Evolutionary conservation across 305 asterid species (phyloP).

Genomic region (Solanum hybrid): DNA sequence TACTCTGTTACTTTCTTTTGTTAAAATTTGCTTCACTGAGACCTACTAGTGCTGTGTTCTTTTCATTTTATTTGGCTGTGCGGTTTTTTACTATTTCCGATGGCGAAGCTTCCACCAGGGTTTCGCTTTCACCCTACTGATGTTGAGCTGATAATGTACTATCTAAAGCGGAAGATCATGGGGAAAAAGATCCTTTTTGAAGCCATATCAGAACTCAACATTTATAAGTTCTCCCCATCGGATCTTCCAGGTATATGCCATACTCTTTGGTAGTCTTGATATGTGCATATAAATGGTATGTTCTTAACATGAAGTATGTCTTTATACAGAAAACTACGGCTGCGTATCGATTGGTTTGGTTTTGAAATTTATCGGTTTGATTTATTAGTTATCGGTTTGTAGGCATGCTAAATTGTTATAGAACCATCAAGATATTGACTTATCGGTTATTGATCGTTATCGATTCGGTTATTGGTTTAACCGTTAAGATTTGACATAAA

Average conservation of each 20-base stretch:
- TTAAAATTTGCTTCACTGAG: background rate
- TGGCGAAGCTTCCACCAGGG: constrained; percentile 73
- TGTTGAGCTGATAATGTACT: constrained; percentile 65
- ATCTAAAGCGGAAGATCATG: constrained; percentile 64
- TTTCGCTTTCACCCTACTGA: constrained; percentile 91
- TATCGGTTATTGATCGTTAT: no score
- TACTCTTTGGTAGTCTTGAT: background rate
- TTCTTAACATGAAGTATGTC: background rate
- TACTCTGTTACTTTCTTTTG: background rate
- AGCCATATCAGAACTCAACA: constrained; percentile 69
- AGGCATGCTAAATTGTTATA: background rate
- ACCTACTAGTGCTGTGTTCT: background rate
- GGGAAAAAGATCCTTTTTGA: constrained; percentile 53
- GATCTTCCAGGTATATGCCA: constrained; percentile 76
- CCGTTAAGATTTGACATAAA: background rate
- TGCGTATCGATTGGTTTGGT: background rate
- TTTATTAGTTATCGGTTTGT: background rate
- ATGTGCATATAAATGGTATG: background rate
- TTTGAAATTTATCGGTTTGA: background rate
- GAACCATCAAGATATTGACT: background rate
- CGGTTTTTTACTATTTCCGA: background rate
- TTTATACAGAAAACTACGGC: background rate
- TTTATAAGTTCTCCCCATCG: constrained; percentile 61
- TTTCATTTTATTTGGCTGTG: background rate
- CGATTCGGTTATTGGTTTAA: background rate